These are phyloP conservation scores for Paracorniculantispora psalliotae DNA, from an alignment of 2,329 filamentous ascomycete species.

Conservation along the genomic window DNA sequence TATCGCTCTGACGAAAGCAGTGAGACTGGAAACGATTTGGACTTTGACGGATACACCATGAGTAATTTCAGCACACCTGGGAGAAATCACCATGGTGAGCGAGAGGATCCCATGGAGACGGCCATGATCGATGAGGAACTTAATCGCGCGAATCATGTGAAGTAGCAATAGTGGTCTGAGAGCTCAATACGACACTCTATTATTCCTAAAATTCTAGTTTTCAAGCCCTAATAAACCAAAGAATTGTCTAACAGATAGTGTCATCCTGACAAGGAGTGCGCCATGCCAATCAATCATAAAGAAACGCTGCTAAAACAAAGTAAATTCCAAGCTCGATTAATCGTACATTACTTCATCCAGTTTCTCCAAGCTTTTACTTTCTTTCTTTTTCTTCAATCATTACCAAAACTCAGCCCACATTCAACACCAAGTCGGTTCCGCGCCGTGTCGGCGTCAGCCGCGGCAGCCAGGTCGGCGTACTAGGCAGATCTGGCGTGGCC, in stretches of 20 bases:
- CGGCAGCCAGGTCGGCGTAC: conserved; percentile 57
- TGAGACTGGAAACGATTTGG: conserved; percentile 11
- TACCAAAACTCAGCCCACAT: conserved; percentile 39
- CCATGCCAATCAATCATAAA: background rate
- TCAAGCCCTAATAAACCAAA: background rate
- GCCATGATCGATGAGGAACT: conserved; percentile 3
- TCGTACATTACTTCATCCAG: conserved; percentile 1
- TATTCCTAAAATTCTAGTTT: background rate
- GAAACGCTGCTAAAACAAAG: conserved; percentile 1
- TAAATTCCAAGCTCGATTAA: conserved; percentile 5
- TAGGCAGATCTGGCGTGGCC: conserved; percentile 29
- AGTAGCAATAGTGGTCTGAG: background rate
- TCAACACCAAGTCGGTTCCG: conserved; percentile 60
- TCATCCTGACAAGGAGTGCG: background rate
- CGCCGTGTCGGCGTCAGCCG: conserved; percentile 61
- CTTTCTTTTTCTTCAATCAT: background rate
- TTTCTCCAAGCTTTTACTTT: background rate
- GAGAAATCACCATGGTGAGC: background rate
- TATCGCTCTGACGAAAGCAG: conserved; percentile 23
- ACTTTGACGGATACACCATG: conserved; percentile 14
- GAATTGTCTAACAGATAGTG: conserved; percentile 1
- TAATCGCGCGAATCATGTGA: background rate
- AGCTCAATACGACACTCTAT: background rate
- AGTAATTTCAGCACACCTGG: conserved; percentile 11
- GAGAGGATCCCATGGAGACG: conserved; percentile 11